Base-by-base conservation (phyloP, 2,329 filamentous ascomycete species). In the Colletotrichum zoysiae region DNA sequence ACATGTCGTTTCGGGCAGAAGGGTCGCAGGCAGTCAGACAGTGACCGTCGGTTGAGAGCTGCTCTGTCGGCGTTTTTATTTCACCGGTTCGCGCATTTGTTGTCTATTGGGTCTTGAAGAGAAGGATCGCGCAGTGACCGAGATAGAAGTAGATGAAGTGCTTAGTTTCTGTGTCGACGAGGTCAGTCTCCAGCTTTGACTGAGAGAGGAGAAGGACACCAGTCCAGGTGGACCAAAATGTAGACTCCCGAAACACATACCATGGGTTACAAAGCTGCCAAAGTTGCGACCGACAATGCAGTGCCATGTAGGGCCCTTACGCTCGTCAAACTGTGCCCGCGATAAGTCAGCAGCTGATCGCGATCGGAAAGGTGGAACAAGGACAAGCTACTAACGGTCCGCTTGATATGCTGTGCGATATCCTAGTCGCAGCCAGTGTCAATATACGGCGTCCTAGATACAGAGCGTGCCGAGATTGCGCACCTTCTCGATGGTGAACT, bases 111-210 rank as follows among this genome's bases (percentile, higher is more conserved):
- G 96, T 99, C 89, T 99, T 99, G 91, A 98, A 99, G 65, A 99
- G 91, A 68, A 99, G 89, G 81, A 99, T 98, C 72, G 96, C 96
- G 83, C 95, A 98, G 87, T 98, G 96, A 66, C 96, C 96, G 72
- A 99, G 92, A 86, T 99, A 99, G 87, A 99, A 99, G 87, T 99
- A 99, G 82, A 99, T 98, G 87, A 99, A 99, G 84, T 99, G 96
- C 86, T 98, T 98, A 38, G 96, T 98, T 84, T 98, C 96, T 98
- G 85, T 48, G 50, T 26, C 6, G 57, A 16, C 46, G 18, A 20
- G 9, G 23, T 30, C 38, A 62, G 33, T 20, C 14, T 20, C 14
- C 6, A 35, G 5, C 16, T 40, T 23, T 11, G 40, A 18, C 33
- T 2, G 11, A 33, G n/a, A n/a, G n/a, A n/a, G 26, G 14, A 33